Evolutionary conservation across 768 basidiomycete genomes (phyloP), one percentile per base, ranked within the genome.

Genomic region (Stropharia rugosoannulata): DNA sequence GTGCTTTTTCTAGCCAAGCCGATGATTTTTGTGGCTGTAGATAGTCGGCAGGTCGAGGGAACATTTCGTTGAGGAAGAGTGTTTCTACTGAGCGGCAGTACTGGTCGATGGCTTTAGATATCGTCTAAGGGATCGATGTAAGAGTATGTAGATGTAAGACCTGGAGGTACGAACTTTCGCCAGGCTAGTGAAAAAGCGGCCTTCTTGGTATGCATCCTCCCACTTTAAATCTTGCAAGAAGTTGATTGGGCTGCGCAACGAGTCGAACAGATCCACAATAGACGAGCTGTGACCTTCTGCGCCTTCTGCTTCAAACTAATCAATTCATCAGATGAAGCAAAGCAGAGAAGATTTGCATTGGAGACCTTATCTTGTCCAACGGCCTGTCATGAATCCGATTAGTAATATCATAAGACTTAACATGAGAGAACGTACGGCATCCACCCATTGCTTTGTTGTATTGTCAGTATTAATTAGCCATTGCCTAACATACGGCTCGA

Each of bases 11-110:
- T 13, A 94, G 78, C 89, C 90, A 93, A 0, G 90, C 90, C 6
- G 89, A 90, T 1, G 90, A 89, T 68, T 93, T 93, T 68, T 91
- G 87, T 1, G 92, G 89, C 61, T 91, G 87, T 3, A 91, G 67
- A 65, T 87, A 89, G 25, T 93, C 91, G 22, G 81, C 75, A 6
- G 85, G 86, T 7, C 89, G 85, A 18, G 90, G 93, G 68, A 90
- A 94, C 94, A 98, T 97, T 69, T 98, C 95, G n/a, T 83, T 74
- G 74, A 96, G 85, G 75, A 98, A 99, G 25, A 93, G 81, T 15
- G 86, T 82, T 70, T 98, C 95, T 49, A 99, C 80, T 49, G 79
- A 85, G 11, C 86, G 81, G 63, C 94, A 95, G 67, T 98, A 99
- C 64, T 93, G 90, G 62, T 97, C 92, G 41, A 98, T 77, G 2